A percentile compares a stretch with the other conserved stretches of the same genome.
These are phyloP conservation scores for Oemleria cerasiformis DNA, from an alignment of 306 rosid species.

Conservation along the genomic window DNA sequence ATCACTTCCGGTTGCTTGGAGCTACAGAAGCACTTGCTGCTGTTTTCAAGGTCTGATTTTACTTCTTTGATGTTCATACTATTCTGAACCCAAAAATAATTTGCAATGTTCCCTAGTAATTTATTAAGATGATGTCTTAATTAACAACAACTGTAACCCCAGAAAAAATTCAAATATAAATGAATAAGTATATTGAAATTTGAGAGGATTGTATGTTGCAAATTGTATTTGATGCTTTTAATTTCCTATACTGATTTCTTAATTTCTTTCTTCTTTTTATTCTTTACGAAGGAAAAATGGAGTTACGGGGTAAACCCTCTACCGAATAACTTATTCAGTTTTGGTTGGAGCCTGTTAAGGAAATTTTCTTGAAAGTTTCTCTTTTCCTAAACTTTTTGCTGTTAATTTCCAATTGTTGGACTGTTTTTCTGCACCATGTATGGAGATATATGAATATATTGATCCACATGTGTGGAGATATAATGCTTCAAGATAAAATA, in stretches of 20 bases:
- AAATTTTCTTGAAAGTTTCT: background rate
- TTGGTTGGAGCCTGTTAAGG: background rate
- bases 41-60: slow-evolving; percentile 76
- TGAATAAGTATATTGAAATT: background rate
- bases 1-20: slow-evolving; percentile 82
- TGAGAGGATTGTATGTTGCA: background rate
- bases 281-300: background rate
- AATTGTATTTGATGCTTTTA: background rate
- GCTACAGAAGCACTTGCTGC: slow-evolving; percentile 71
- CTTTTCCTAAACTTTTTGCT: background rate
- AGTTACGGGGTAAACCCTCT: background rate
- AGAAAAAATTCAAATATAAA: background rate
- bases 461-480: background rate
- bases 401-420: background rate
- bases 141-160: background rate
- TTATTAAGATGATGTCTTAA: background rate
- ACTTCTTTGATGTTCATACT: slow-evolving; percentile 18
- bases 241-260: background rate
- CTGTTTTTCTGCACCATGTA: background rate
- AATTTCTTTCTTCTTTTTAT: background rate
- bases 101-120: background rate
- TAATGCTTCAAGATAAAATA: background rate
- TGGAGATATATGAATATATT: background rate
- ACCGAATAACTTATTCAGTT: background rate
- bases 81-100: background rate